Base-by-base conservation (phyloP, 2,329 filamentous ascomycete species). In the Penicillium vulpinum region DNA sequence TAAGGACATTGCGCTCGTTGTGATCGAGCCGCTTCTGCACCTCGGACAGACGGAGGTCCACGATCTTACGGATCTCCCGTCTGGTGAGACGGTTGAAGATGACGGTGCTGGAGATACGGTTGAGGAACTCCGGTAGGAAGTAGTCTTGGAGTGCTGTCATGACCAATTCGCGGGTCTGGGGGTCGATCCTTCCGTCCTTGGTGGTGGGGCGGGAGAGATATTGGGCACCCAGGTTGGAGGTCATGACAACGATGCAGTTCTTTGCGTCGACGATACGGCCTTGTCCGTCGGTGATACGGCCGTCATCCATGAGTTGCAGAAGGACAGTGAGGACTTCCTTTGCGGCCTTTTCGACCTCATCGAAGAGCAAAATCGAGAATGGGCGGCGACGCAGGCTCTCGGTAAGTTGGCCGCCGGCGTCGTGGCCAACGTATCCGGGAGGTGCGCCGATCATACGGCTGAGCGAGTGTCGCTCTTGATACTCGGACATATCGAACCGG, bases 161-260 rank as follows among this genome's bases (percentile, higher is more conserved):
- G 70, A 99, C 93, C 61, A 97, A 81, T 72, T 97, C 92, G 60
- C 85, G 85, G 1, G 92, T 97, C 1, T 89, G 87, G 0, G 87
- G 82, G 67, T 99, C 94, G 64, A 99, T 94, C 70, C 82, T 87
- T 67, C 93, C 93, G 67, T 95, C 90, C 51, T 88, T 85, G 50
- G 84, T 85, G 54, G 88, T 87, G 16, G 90, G 88, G 22, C 92
- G 88, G 38, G 90, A 80, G n/a, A 99, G 88, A 74, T 88, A 96
- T 74, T 97, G 94, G 31, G 94, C 94, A 63, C 94, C 94, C 60
- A 99, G 77, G 80, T 99, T 99, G 69, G 92, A 97, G 0, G 94
- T 99, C 92, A 99, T 96, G 77, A 99, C 94, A 41, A 99, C 93
- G 66, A 99, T 97, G 74, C 93, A 97, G 83, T 99, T 99, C 78